Evolutionary conservation across 441 rosid species (phyloP).

Genomic region (Eruca vesicaria): DNA sequence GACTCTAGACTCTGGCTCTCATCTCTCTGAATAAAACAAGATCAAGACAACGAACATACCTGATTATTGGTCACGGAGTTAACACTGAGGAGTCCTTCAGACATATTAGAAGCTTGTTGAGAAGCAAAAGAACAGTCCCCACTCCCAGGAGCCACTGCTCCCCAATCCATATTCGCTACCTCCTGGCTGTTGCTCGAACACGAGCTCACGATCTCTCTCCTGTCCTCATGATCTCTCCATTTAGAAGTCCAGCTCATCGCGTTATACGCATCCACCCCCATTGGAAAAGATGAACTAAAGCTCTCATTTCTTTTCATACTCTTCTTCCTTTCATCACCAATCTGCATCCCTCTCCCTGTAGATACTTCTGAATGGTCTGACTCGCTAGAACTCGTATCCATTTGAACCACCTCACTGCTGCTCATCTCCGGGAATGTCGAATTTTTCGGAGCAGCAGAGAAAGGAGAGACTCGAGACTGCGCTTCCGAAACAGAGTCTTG

Average conservation of each 20-base stretch:
- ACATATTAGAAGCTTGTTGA: slow-evolving; percentile 51
- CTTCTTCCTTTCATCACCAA: slow-evolving; percentile 40
- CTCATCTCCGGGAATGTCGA: not conserved
- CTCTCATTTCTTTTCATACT: slow-evolving; percentile 18
- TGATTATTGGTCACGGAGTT: slow-evolving; percentile 42
- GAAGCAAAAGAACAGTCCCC: slow-evolving; percentile 47
- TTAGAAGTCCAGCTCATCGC: slow-evolving; percentile 40
- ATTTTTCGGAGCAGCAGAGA: too few relatives aligned
- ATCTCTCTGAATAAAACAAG: not conserved
- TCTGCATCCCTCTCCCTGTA: slow-evolving; percentile 18
- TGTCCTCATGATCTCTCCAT: slow-evolving; percentile 43
- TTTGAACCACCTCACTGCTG: slow-evolving; percentile 1
- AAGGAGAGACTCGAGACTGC: slow-evolving; percentile 18
- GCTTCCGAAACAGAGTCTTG: slow-evolving; percentile 31
- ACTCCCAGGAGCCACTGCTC: slow-evolving; percentile 38
- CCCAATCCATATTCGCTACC: slow-evolving; percentile 40
- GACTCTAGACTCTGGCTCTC: not conserved
- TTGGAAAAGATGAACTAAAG: slow-evolving; percentile 35
- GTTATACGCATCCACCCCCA: slow-evolving; percentile 33
- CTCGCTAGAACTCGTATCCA: slow-evolving; percentile 33
- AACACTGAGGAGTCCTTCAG: slow-evolving; percentile 47
- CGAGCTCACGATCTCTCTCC: slow-evolving; percentile 38
- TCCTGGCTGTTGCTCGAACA: slow-evolving; percentile 39
- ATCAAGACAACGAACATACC: slow-evolving; percentile 38
- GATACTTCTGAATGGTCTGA: slow-evolving; percentile 17